Percentiles rank a stretch among this genome's conserved stretches.
Evolutionary conservation across 2,329 filamentous ascomycete genomes (phyloP).

Genomic region (Triangularia verruculosa): DNA sequence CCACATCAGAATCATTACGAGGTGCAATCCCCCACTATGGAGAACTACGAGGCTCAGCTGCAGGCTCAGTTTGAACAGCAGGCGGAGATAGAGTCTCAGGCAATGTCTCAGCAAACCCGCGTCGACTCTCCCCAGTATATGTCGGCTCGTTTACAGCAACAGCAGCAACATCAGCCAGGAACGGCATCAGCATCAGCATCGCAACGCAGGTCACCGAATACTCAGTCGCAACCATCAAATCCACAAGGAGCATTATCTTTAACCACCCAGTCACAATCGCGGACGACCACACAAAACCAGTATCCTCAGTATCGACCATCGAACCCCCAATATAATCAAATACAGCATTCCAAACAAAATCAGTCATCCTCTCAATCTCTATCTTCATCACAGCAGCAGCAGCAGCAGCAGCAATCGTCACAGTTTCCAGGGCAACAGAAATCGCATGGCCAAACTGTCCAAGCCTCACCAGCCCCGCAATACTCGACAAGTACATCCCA

Average conservation of each 20-base stretch:
- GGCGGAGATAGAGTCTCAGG: conserved; percentile 21
- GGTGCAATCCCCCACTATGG: conserved; percentile 28
- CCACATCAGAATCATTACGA: conserved; percentile 28
- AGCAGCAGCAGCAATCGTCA: conserved; percentile 21
- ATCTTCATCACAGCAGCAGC: conserved; percentile 27
- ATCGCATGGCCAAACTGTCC: conserved; percentile 9
- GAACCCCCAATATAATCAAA: conserved; percentile 25
- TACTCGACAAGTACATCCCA: conserved; percentile 19
- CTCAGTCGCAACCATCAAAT: conserved; percentile 22
- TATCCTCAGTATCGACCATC: conserved; percentile 23
- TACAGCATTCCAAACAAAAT: conserved; percentile 19
- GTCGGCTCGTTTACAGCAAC: conserved; percentile 21
- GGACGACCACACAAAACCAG: conserved; percentile 19
- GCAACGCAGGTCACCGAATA: conserved; percentile 24
- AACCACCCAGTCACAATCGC: conserved; percentile 24
- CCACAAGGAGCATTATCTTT: conserved; percentile 25
- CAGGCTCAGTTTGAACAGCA: conserved; percentile 30
- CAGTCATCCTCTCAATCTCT: conserved; percentile 21
- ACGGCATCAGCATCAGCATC: conserved; percentile 24
- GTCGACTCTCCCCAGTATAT: conserved; percentile 17
- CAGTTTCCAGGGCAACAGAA: conserved; percentile 21
- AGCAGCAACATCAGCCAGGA: conserved; percentile 19
- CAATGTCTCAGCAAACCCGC: conserved; percentile 18
- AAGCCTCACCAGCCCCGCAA: conserved; percentile 20
- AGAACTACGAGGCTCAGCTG: conserved; percentile 31